Base-by-base conservation (phyloP, 305 asterid species). In the Solanum hybrid region DNA sequence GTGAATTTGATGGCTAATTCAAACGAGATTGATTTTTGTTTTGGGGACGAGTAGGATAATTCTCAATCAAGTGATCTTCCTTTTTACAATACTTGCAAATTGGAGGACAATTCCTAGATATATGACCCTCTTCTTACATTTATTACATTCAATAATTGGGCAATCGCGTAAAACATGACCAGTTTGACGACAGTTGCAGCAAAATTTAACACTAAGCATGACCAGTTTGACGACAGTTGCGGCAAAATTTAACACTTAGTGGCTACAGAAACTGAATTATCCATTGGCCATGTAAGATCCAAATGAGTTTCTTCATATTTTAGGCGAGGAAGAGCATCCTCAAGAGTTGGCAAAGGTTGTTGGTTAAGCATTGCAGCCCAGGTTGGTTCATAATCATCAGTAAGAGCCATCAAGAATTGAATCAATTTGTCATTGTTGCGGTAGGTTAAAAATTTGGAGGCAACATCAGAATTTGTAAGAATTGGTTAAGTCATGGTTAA, bases 401-500 rank as follows among this genome's bases (percentile, higher is more conserved):
- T 39, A 39, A 10, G 46, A 39, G 46, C 2, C 13, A 39, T 39
- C 13, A 39, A 39, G 13, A 39, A 51, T 51, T 51, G 22, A 51
- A 51, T 51, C 64, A 51, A 14, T 51, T 13, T 13, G 3, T 13
- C 22, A 14, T 14, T 51, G 5, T 14, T 51, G 8, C 7, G 1
- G 22, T 51, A 51, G 5, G 64, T 5, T 51, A 51, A 14, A 14
- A 4, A 51, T 51, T 51, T 51, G 22, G 22, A 1, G 1, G 7
- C n/a, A 51, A 14, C 8, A 51, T 51, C 3, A 16, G n/a, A 51
- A 11, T 10, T 39, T 39, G 1, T 39, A 39, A 39, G 14, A 39
- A 11, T 1, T 39, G 5, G 5, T 1, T 4, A 0, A 11, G 0
- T 39, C 6, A 39, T 0, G 46, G 14, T 39, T 4, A 11, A 39